phyloP scores from a whole-genome alignment of 2,329 filamentous ascomycete genomes.

The Arachnopeziza araneosa region DNA sequence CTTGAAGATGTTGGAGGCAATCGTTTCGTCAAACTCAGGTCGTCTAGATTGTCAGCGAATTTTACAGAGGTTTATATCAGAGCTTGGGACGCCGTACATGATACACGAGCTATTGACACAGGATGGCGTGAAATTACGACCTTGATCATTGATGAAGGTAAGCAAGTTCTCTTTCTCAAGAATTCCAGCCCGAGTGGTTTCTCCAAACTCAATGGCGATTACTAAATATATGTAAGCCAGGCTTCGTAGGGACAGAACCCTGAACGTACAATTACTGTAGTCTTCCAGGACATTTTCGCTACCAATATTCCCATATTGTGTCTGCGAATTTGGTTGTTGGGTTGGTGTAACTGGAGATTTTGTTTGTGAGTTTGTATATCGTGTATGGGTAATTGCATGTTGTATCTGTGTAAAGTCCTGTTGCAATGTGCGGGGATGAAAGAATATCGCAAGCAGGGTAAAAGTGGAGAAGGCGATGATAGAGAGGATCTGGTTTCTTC shows the following conservation, averaged over 20 bases:
- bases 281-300: neutral
- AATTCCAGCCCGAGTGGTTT: slow-evolving; percentile 6
- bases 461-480: neutral
- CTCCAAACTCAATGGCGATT: slow-evolving; percentile 13
- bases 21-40: neutral
- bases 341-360: neutral
- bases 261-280: neutral
- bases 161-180: slow-evolving; percentile 3
- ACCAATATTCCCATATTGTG: neutral
- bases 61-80: neutral
- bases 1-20: slow-evolving; percentile 7
- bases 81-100: neutral
- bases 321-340: neutral
- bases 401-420: neutral
- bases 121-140: slow-evolving; percentile 7
- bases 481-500: neutral
- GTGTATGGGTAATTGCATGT: neutral
- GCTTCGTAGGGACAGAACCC: neutral
- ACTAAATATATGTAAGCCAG: slow-evolving; percentile 1
- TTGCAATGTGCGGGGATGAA: neutral
- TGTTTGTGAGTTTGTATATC: neutral
- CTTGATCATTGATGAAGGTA: slow-evolving; percentile 13
- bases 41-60: neutral
- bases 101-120: slow-evolving; percentile 17
- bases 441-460: neutral